These are phyloP conservation scores for Aspergillus brunneoviolaceus DNA, from an alignment of 2,329 filamentous ascomycete genomes.

Conservation along the genomic window DNA sequence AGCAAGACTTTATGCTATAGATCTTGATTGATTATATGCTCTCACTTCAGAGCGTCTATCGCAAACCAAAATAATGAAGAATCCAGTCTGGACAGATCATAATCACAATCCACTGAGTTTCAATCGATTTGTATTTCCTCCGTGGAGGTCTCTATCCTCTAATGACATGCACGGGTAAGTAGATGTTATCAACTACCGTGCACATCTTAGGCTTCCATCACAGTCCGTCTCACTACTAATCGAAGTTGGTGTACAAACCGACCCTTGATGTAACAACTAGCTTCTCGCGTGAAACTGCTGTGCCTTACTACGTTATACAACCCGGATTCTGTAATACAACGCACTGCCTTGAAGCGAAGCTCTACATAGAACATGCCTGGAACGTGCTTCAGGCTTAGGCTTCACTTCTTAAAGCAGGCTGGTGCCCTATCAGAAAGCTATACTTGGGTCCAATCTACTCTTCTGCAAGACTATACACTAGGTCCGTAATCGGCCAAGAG, in stretches of 20 bases:
- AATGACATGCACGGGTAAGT: no score
- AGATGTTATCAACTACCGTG: no score
- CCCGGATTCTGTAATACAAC: neutral
- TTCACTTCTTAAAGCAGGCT: neutral
- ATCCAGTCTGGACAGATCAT: no score
- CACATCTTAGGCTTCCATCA: no score
- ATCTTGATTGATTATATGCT: no score
- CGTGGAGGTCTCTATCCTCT: no score
- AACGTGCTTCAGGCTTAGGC: neutral
- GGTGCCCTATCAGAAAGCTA: neutral
- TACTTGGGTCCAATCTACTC: neutral
- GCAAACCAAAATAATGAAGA: no score
- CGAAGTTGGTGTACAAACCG: neutral
- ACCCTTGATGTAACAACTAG: neutral
- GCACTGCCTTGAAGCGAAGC: neutral
- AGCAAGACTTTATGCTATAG: conserved; percentile 12
- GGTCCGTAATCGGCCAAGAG: neutral
- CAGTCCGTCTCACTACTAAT: no score
- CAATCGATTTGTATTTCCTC: no score
- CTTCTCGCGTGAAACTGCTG: neutral
- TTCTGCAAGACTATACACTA: neutral
- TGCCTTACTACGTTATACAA: neutral
- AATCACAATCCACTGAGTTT: no score
- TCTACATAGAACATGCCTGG: neutral
- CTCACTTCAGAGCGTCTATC: no score